Base-by-base conservation (phyloP, 2,329 filamentous ascomycete species). In the Tolypocladium guangdongense region DNA sequence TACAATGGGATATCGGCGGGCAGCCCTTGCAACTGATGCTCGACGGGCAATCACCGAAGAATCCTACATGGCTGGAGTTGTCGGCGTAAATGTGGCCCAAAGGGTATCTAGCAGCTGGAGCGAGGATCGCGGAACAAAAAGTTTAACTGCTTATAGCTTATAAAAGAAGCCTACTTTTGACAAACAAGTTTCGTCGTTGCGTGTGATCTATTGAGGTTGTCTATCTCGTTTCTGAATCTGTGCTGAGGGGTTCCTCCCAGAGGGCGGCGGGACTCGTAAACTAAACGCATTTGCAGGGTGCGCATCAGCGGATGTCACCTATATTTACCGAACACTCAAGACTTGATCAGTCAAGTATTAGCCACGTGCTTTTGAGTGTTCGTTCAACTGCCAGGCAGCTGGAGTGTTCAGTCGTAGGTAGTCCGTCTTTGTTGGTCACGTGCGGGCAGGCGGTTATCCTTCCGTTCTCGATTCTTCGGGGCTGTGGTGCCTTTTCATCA, bases 31-130 rank as follows among this genome's bases (percentile, higher is more conserved):
- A 36, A 33, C 18, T 20, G 27, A 47, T 32, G 43, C 43, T 27
- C 7, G 27, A 11, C 51, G 24, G 24, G 39, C 27, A 6, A 12
- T 30, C 35, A 38, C 20, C n/a, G 20, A 22, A 27, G 46, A 43
- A 47, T 39, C 38, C 24, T 48, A 8, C 35, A 43, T 41, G 49
- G 45, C 30, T 33, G 50, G 52, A 52, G 52, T 52, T 54, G 35
- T 20, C 39, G 50, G 52, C 50, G 55, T 49, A 41, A 18, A 37
- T 27, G 24, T 35, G 20, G 32, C 43, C n/a, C 11, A 14, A 33
- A 20, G 12, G 27, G 12, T 12, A 32, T 32, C n/a, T n/a, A n/a
- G n/a, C 11, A 32, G 43, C 27, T 33, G 14, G 43, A 47, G 43
- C 43, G 27, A 47, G 10, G 27, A 47, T 47, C 3, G 10, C 27